phyloP scores from a whole-genome alignment of 2,329 filamentous ascomycete species.

The Xylariaceae sp. region DNA sequence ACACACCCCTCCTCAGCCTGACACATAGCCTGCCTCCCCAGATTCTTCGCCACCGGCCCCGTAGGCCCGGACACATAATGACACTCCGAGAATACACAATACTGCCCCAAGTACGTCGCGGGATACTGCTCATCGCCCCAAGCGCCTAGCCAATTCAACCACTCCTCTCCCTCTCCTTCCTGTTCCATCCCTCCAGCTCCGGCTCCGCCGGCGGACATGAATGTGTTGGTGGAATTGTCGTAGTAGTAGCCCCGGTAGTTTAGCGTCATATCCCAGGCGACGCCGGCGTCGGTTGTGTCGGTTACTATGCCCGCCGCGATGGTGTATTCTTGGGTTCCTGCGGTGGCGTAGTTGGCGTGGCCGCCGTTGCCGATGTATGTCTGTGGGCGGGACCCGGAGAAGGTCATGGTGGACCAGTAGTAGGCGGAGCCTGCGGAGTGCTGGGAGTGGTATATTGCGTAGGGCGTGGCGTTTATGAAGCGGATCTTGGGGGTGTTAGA shows the following conservation, averaged over 20 bases:
- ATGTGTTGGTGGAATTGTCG: slow-evolving; percentile 8
- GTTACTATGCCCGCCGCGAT: slow-evolving; percentile 6
- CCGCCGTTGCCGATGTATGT: slow-evolving; percentile 13
- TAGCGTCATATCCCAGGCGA: slow-evolving; percentile 11
- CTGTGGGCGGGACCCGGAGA: slow-evolving; percentile 11
- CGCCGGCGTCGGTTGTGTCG: slow-evolving; percentile 12
- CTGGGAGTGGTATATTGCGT: slow-evolving; percentile 14
- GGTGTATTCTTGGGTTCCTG: slow-evolving; percentile 12
- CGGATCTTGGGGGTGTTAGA: slow-evolving; percentile 7
- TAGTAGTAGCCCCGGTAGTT: slow-evolving; percentile 16
- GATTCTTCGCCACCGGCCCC: slow-evolving; percentile 13
- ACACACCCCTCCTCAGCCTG: slow-evolving; percentile 11
- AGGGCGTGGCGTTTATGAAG: slow-evolving; percentile 10
- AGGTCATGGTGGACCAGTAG: slow-evolving; percentile 15
- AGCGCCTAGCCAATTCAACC: slow-evolving; percentile 7
- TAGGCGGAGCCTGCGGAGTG: slow-evolving; percentile 14
- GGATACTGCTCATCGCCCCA: slow-evolving; percentile 14
- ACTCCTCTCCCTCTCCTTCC: slow-evolving; percentile 7
- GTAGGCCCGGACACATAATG: slow-evolving; percentile 11
- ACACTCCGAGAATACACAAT: slow-evolving; percentile 12
- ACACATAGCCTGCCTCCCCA: slow-evolving; percentile 12
- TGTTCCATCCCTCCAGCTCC: slow-evolving; percentile 9
- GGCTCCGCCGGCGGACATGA: slow-evolving; percentile 9
- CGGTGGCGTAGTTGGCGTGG: slow-evolving; percentile 13
- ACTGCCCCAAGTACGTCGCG: slow-evolving; percentile 7